phyloP scores from a whole-genome alignment of 2,329 filamentous ascomycete species.

The Venturia carpophila region DNA sequence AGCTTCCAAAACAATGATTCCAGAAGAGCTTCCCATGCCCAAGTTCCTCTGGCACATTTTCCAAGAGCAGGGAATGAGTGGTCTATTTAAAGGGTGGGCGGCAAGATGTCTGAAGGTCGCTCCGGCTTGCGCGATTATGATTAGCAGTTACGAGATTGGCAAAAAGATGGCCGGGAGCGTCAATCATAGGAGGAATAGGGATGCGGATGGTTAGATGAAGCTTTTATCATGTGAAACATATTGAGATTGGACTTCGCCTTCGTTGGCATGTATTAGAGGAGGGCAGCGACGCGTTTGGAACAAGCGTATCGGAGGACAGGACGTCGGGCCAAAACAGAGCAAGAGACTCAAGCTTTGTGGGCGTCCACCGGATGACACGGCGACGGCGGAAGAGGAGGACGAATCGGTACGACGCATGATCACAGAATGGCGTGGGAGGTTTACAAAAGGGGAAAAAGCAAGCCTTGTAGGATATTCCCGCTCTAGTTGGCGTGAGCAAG shows the following conservation, averaged over 20 bases:
- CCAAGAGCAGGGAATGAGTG: constrained; percentile 68
- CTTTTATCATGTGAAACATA: not conserved
- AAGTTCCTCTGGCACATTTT: constrained; percentile 88
- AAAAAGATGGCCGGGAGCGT: constrained; percentile 76
- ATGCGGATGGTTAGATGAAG: constrained; percentile 2
- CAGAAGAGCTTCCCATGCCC: constrained; percentile 72
- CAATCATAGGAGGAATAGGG: constrained; percentile 51
- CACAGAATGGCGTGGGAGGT: not conserved
- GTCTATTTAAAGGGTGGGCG: constrained; percentile 86
- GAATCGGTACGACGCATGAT: not conserved
- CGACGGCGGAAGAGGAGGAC: not conserved
- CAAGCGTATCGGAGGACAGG: not conserved
- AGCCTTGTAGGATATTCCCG: not conserved
- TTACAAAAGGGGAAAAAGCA: not conserved
- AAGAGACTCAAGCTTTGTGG: not conserved
- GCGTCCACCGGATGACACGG: no score
- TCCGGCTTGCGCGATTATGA: constrained; percentile 97
- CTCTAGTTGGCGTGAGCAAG: not conserved
- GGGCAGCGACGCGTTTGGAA: no score
- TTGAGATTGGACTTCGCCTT: not conserved
- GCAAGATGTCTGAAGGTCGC: constrained; percentile 90
- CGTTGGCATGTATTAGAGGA: not conserved
- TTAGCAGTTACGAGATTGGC: constrained; percentile 92
- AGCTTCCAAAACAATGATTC: constrained; percentile 38
- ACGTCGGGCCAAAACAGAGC: not conserved